Percentiles rank a stretch among this genome's conserved stretches.
phyloP scores from a whole-genome alignment of 148 eudicot species.

The Vaccinium myrtillus region DNA sequence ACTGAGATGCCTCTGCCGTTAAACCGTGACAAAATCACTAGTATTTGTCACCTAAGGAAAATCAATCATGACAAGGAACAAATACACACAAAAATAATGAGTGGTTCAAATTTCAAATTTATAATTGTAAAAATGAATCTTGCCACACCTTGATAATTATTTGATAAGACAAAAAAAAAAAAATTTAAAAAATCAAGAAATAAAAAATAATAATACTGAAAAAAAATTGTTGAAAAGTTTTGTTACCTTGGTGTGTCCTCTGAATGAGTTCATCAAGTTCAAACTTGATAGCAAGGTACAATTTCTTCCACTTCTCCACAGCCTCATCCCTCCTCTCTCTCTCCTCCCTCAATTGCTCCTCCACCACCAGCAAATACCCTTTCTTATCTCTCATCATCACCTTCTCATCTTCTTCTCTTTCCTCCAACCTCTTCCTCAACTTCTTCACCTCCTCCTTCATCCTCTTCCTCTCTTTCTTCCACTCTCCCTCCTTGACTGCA shows the following conservation, averaged over 20 bases:
- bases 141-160: not conserved
- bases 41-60: too few relatives aligned
- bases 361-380: not conserved
- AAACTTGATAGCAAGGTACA: conserved; percentile 75
- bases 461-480: conserved; percentile 65
- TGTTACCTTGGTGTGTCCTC: conserved; percentile 70
- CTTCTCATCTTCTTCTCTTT: conserved; percentile 28
- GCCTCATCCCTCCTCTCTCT: conserved; percentile 63
- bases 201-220: not conserved
- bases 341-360: conserved; percentile 54
- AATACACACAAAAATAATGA: too few relatives aligned
- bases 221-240: not conserved
- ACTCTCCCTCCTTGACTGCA: conserved; percentile 53
- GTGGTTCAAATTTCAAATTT: not conserved
- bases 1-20: too few relatives aligned
- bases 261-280: conserved; percentile 80
- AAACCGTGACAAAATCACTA: too few relatives aligned
- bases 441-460: conserved; percentile 46
- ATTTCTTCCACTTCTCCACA: conserved; percentile 75
- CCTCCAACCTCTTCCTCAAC: conserved; percentile 36
- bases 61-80: too few relatives aligned
- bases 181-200: not conserved
- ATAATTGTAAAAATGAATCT: too few relatives aligned
- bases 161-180: not conserved
- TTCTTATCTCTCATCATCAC: conserved; percentile 22